Conservation (phyloP, 352 stramenopile species). For the Pythium insidiosum region DNA sequence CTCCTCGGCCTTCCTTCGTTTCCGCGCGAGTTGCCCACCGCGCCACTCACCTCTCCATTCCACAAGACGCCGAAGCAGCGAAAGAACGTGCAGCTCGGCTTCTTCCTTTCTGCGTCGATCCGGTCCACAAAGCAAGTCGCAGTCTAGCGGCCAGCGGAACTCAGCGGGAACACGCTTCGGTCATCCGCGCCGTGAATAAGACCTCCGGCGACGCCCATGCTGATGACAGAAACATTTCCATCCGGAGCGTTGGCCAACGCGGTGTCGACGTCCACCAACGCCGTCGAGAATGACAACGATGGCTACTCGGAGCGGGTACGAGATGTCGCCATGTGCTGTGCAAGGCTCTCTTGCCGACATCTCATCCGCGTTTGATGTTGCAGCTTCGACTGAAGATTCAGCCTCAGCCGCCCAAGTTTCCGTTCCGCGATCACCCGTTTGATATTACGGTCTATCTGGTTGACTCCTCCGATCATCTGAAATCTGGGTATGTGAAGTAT, state of each 20-base stretch:
- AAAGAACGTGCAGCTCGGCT: no score
- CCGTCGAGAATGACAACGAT: conserved; percentile 42
- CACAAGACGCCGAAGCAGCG: conserved; percentile 12
- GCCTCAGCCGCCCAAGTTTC: conserved; percentile 77
- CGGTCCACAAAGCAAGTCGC: background rate
- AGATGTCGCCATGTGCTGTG: background rate
- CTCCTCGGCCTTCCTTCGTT: no score
- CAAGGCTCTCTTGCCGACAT: background rate
- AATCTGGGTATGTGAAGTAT: conserved; percentile 39
- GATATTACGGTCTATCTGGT: conserved; percentile 85
- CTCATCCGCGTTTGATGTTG: background rate
- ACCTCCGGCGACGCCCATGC: conserved; percentile 20
- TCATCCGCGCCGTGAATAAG: background rate
- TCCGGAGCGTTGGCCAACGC: conserved; percentile 19
- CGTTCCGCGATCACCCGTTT: conserved; percentile 80
- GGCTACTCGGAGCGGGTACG: conserved; percentile 45
- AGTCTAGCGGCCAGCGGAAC: conserved; percentile 14
- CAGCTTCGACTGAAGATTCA: conserved; percentile 80
- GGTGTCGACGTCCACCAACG: conserved; percentile 14
- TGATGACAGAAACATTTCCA: conserved; percentile 58
- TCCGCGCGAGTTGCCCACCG: no score
- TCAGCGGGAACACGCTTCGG: conserved; percentile 11
- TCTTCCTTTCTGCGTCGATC: no score
- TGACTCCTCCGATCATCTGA: conserved; percentile 71
- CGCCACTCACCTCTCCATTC: no score